These are phyloP conservation scores for Wickerhamiella vanderwaltii DNA, from an alignment of 805 yeast species.

Conservation along the genomic window DNA sequence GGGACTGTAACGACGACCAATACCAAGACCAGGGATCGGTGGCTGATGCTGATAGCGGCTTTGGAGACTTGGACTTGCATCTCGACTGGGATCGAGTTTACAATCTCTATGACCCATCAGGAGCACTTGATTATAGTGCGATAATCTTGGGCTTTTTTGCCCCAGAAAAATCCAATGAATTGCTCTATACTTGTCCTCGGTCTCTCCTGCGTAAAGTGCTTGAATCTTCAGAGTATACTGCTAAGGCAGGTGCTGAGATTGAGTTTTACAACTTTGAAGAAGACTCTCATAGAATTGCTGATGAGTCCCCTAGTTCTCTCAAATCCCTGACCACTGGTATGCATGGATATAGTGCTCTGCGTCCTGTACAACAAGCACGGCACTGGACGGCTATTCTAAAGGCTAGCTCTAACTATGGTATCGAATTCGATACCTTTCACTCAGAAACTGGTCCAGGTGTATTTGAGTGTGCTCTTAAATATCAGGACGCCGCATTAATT, in stretches of 20 bases:
- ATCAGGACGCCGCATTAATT: conserved; percentile 22
- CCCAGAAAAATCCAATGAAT: conserved; percentile 18
- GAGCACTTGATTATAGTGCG: conserved; percentile 20
- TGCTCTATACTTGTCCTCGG: conserved; percentile 27
- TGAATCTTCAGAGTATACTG: conserved; percentile 1
- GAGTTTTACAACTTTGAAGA: conserved; percentile 27
- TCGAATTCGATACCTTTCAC: conserved; percentile 28
- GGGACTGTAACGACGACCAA: conserved; percentile 28
- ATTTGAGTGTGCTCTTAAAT: conserved; percentile 28
- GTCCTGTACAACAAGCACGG: conserved; percentile 24
- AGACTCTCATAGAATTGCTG: conserved; percentile 15
- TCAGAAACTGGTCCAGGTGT: conserved; percentile 31
- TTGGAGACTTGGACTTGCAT: conserved; percentile 24
- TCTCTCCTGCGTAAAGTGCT: conserved; percentile 19
- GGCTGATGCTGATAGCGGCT: conserved; percentile 25
- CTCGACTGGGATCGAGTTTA: conserved; percentile 21
- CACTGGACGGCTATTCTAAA: conserved; percentile 24
- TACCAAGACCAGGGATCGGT: conserved; percentile 23
- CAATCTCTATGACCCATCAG: conserved; percentile 17
- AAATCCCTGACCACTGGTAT: conserved; percentile 27
- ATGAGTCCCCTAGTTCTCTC: conserved; percentile 19
- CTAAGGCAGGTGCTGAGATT: conserved; percentile 26
- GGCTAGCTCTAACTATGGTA: conserved; percentile 18
- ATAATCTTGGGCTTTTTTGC: conserved; percentile 24
- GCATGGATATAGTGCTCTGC: conserved; percentile 29